Evolutionary conservation across 805 yeast genomes (phyloP), one percentile per base, ranked within the genome.

Genomic region (Candida chauliodis): DNA sequence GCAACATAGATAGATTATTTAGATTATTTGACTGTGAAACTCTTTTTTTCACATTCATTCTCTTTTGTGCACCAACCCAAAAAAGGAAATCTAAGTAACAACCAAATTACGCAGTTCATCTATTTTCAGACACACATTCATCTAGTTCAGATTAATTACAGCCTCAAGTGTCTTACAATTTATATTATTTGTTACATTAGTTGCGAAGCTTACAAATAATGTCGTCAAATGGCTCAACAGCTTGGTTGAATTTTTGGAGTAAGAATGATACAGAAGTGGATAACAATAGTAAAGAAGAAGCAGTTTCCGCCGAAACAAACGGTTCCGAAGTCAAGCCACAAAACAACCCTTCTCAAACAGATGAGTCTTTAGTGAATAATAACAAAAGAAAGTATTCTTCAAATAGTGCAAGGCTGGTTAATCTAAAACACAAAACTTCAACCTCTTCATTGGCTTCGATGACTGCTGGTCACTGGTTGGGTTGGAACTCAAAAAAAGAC

Each of bases 381-480:
- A 15, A 28, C 25, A 30, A 36, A 15, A 28, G 32, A 15, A 30
- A 36, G n/a, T 18, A 6, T 18, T 28, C 38, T 8, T 27, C 30
- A 13, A 27, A 13, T 10, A 27, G 30, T 14, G 15, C 30, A 15
- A 15, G 18, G 11, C 18, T 15, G 30, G 15, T 14, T 13, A 14
- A 10, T 28, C 13, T 28, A 15, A 42, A 40, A 20, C 46, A 36
- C 17, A 56, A 55, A 28, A 26, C 53, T 4, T 57, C 63, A 3
- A 49, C 55, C 3, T 34, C 52, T 2, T 56, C 63, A 0, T 40
- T 59, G 7, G 49, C 53, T 4, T 43, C 59, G 7, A 48, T 52
- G 52, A 45, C 56, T 7, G 45, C 55, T 5, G 53, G 57, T 3
- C 51, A 42, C 30, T 62, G 66, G 66, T 45, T 58, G 6, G 45